Evolutionary conservation across 2,329 filamentous ascomycete genomes (phyloP), one percentile per base, ranked within the genome.

Genomic region (Cercospora zeina): DNA sequence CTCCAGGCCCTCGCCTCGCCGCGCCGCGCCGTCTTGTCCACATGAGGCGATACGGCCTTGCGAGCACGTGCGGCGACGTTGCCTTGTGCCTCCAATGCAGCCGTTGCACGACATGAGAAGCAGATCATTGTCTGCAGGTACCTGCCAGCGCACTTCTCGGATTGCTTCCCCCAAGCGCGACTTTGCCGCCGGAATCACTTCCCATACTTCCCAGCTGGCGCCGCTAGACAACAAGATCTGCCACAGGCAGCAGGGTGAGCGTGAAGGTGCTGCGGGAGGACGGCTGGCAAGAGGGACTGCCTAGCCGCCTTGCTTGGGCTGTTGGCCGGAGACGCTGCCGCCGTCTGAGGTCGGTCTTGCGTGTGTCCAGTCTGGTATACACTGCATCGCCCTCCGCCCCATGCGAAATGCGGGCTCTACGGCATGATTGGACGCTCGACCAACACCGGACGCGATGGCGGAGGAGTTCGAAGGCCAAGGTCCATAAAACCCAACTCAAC

Each of bases 91-190:
- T 30, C 24, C 51, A 57, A 19, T 24, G 39, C 54, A 47, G 54
- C 24, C 30, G 59, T 63, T 58, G 59, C 56, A 65, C 62, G 59
- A 54, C 64, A 57, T 59, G 39, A 53, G 31, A 10, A 59, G 55
- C 50, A 63, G 59, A 65, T 65, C 64, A 55, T 56, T 36, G 47
- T 59, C 62, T 68, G 66, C 66, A 68, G 66, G 66, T 68, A 65
- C 66, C 54, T 33, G 64, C 62, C 54, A 39, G 37, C 62, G 60
- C 59, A 51, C 57, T 65, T 59, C 50, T 54, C 66, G 66, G 65
- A 62, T 61, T 61, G 54, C 54, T 39, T 68, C 45, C 61, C 60
- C 56, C 60, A 60, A 47, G 61, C 61, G 61, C 65, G 61, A 59
- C 45, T 54, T 64, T 64, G 61, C 65, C 65, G 65, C 65, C 65